Base-by-base conservation (phyloP, 1,139 yeast species). In the Saccharomyces hybrid region DNA sequence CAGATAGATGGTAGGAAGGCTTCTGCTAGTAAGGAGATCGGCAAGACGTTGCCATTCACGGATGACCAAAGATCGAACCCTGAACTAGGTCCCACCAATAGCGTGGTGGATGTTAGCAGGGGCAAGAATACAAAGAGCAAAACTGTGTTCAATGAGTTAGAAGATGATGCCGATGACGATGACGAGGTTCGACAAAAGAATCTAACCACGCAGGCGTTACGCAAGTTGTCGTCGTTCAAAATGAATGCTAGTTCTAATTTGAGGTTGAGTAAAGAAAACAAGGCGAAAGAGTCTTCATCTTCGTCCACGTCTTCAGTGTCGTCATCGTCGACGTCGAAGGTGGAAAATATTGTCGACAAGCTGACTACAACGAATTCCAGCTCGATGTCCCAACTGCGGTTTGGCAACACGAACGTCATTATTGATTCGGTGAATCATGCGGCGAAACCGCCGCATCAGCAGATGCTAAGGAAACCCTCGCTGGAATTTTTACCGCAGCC, bases 141-240 rank as follows among this genome's bases (percentile, higher is more conserved):
- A 46, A 47, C 26, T 31, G 49, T 44, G n/a, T 41, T 16, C 29
- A 48, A n/a, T 27, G 27, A 20, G 38, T 13, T 20, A 44, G 50
- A 38, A 7, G 48, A 38, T 38, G 38, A 25, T 23, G 49, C 44
- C 9, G 47, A 53, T 5, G 44, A 46, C 41, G 64, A 59, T 23
- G 62, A 57, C 14, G 66, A 62, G 1, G 55, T 50, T 4, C 71
- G 65, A 28, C 63, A 75, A 46, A 69, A 61, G 47, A 65, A 62
- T 52, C 60, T 73, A n/a, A 73, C 77, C 0, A 69, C 72, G 13
- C 73, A 71, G 54, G 76, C 77, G 0, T 55, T 73, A 50, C 65
- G 70, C 47, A 70, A 69, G 50, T 60, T 73, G 32, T 68, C 73
- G 3, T 26, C 28, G 34, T 25, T 16, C 32, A 28, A 49, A 23